Evolutionary conservation across 1,139 yeast species (phyloP).

Genomic region (Nakaseomyces sp.): DNA sequence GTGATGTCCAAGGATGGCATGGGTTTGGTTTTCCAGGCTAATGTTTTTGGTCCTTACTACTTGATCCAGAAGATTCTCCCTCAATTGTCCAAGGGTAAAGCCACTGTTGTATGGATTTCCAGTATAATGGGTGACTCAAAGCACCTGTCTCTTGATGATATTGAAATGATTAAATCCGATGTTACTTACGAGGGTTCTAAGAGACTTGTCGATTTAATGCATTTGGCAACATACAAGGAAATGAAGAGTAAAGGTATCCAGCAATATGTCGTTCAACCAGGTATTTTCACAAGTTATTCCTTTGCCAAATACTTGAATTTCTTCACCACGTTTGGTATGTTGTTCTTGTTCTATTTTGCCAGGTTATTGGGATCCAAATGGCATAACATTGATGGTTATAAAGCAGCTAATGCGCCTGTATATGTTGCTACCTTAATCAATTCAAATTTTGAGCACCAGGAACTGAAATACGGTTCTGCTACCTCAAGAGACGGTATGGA

Average conservation of each 20-base stretch:
- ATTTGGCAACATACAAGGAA: conserved; percentile 53
- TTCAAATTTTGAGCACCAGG: conserved; percentile 39
- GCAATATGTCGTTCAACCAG: conserved; percentile 85
- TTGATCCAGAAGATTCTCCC: conserved; percentile 54
- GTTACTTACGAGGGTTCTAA: conserved; percentile 90
- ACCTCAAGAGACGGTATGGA: conserved; percentile 56
- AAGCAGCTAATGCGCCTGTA: conserved; percentile 80
- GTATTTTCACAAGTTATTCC: conserved; percentile 80
- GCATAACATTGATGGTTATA: conserved; percentile 82
- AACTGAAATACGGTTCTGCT: conserved; percentile 67
- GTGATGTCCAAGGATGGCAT: conserved; percentile 60
- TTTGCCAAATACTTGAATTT: conserved; percentile 68
- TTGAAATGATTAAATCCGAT: conserved; percentile 55
- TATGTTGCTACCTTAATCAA: conserved; percentile 46
- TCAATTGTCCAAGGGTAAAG: conserved; percentile 46
- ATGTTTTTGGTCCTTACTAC: conserved; percentile 91
- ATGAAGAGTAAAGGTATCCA: conserved; percentile 46
- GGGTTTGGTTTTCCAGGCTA: conserved; percentile 89
- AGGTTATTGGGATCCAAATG: conserved; percentile 74
- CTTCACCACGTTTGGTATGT: conserved; percentile 78
- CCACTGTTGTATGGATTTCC: conserved; percentile 75
- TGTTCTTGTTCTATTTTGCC: conserved; percentile 73
- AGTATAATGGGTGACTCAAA: conserved; percentile 70
- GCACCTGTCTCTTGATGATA: conserved; percentile 61
- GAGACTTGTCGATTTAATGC: conserved; percentile 74